phyloP scores from a whole-genome alignment of 2,329 filamentous ascomycete genomes.

The Fusarium sp. region DNA sequence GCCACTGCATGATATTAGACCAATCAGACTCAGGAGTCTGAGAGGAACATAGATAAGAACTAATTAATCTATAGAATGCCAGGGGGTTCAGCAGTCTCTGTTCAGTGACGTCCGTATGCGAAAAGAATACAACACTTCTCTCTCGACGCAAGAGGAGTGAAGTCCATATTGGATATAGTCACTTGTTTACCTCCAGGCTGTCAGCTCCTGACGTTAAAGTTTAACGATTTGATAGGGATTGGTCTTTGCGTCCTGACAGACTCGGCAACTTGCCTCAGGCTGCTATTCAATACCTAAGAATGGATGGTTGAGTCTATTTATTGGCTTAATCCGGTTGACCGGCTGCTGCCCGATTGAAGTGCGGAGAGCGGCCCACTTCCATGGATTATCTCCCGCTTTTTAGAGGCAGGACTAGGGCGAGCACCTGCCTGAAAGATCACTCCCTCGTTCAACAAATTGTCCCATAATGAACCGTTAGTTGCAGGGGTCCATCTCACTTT shows the following conservation, averaged over 20 bases:
- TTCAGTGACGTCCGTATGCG: neutral
- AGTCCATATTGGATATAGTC: neutral
- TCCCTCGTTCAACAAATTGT: neutral
- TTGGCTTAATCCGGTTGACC: neutral
- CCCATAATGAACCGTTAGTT: slow-evolving; percentile 4
- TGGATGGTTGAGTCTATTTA: neutral
- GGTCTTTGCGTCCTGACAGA: neutral
- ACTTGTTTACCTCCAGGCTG: neutral
- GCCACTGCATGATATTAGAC: neutral
- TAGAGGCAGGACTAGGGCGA: slow-evolving; percentile 16
- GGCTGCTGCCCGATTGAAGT: neutral
- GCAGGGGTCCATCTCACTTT: slow-evolving; percentile 29
- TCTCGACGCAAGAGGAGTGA: neutral
- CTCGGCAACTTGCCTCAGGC: neutral
- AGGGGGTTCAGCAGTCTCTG: neutral
- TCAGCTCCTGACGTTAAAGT: neutral
- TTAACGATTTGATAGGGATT: neutral
- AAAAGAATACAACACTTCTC: neutral
- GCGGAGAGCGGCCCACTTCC: slow-evolving; percentile 18
- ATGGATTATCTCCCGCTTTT: slow-evolving; percentile 16
- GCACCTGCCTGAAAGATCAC: slow-evolving; percentile 22
- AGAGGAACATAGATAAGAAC: neutral
- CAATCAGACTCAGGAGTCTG: neutral
- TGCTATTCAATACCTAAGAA: neutral
- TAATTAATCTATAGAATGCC: neutral